These are phyloP conservation scores for Fusarium pseudocircinatum DNA, from an alignment of 2,329 filamentous ascomycete species.

Conservation along the genomic window DNA sequence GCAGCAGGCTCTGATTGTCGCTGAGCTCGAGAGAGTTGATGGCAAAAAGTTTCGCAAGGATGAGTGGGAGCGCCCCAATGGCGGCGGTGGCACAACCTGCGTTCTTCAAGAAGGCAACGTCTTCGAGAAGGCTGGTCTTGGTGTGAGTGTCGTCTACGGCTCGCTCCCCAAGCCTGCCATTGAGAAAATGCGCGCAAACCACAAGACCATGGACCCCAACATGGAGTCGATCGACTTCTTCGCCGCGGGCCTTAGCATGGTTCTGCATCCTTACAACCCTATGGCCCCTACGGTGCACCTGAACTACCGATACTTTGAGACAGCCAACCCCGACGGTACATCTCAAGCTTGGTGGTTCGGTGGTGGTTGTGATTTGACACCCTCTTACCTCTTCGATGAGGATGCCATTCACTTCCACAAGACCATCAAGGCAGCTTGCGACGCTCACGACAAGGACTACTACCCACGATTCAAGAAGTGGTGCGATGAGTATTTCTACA, in stretches of 20 bases:
- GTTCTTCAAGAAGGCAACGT: conserved; percentile 96
- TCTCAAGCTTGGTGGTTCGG: conserved; percentile 98
- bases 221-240: conserved; percentile 93
- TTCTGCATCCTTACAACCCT: conserved; percentile 92
- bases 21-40: conserved; percentile 84
- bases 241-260: conserved; percentile 90
- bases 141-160: conserved; percentile 94
- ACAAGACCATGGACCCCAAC: conserved; percentile 84
- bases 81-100: conserved; percentile 92
- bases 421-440: conserved; percentile 91
- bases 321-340: conserved; percentile 81
- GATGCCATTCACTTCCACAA: conserved; percentile 97
- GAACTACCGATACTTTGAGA: conserved; percentile 99
- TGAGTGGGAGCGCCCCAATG: conserved; percentile 86
- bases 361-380: conserved; percentile 92
- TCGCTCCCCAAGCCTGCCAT: conserved; percentile 88
- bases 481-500: conserved; percentile 97
- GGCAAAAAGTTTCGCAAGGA: conserved; percentile 84
- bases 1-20: conserved; percentile 88
- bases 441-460: conserved; percentile 90
- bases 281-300: conserved; percentile 98
- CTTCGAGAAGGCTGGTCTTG: conserved; percentile 97
- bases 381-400: conserved; percentile 94
- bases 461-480: conserved; percentile 96
- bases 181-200: conserved; percentile 91